Percentiles rank a stretch among this genome's conserved stretches.
These are phyloP conservation scores for Aspergillus campestris DNA, from an alignment of 495 filamentous ascomycete species.

Conservation along the genomic window DNA sequence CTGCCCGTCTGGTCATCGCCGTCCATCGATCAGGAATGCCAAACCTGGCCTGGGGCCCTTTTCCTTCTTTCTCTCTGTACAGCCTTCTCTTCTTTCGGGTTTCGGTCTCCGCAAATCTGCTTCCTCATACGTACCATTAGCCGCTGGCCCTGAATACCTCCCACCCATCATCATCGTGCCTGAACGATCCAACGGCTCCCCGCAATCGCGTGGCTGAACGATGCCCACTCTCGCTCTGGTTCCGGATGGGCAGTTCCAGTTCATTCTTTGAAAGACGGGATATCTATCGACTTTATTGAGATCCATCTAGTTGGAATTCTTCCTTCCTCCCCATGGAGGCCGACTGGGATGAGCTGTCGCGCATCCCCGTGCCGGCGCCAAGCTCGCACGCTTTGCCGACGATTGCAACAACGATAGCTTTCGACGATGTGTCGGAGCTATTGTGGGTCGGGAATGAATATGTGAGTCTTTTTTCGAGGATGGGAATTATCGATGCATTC, in stretches of 20 bases:
- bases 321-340: slow-evolving; percentile 32
- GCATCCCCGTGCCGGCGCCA: slow-evolving; percentile 61
- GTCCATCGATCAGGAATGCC: too few relatives aligned
- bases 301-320: slow-evolving; percentile 7
- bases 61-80: too few relatives aligned
- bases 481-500: not conserved
- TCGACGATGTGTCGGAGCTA: slow-evolving; percentile 81
- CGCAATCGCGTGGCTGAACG: slow-evolving; percentile 35
- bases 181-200: slow-evolving; percentile 21
- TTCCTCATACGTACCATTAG: too few relatives aligned
- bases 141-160: not conserved
- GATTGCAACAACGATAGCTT: slow-evolving; percentile 66
- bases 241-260: slow-evolving; percentile 22
- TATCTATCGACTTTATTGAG: not conserved
- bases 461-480: slow-evolving; percentile 41
- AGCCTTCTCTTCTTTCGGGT: not conserved
- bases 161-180: not conserved
- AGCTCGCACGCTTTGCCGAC: slow-evolving; percentile 52
- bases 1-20: too few relatives aligned
- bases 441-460: slow-evolving; percentile 87
- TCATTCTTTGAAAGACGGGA: slow-evolving; percentile 6
- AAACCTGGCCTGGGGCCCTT: too few relatives aligned
- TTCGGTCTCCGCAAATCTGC: not conserved
- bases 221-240: slow-evolving; percentile 29
- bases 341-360: slow-evolving; percentile 56